Conservation (phyloP, 2,329 filamentous ascomycete species). For the Myrmaecium sp. region DNA sequence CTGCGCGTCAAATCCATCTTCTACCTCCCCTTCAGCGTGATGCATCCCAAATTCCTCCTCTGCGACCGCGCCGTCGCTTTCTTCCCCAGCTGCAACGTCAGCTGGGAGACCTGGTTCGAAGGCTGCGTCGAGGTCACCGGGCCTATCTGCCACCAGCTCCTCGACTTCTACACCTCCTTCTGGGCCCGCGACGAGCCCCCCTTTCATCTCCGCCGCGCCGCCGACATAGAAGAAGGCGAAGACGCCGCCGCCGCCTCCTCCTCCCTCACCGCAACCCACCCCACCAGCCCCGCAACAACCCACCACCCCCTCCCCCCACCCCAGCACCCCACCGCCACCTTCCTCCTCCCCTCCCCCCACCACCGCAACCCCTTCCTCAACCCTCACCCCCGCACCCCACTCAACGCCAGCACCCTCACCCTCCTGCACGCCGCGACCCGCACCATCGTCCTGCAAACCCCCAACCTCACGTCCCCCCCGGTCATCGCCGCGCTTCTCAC, state of each 20-base stretch:
- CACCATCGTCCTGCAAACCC: slow-evolving; percentile 55
- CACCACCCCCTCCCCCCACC: slow-evolving; percentile 1
- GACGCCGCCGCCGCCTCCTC: slow-evolving; percentile 1
- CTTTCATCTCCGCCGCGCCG: background rate
- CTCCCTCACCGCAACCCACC: slow-evolving; percentile 1
- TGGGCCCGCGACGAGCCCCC: slow-evolving; percentile 35
- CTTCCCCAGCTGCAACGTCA: slow-evolving; percentile 68
- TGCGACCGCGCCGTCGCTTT: slow-evolving; percentile 50
- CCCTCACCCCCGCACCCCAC: slow-evolving; percentile 39
- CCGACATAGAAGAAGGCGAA: slow-evolving; percentile 1
- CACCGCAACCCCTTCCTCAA: slow-evolving; percentile 41
- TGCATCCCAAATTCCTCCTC: slow-evolving; percentile 73
- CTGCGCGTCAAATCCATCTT: slow-evolving; percentile 62
- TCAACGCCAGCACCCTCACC: slow-evolving; percentile 48
- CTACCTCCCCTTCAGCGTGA: slow-evolving; percentile 64
- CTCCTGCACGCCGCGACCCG: slow-evolving; percentile 40
- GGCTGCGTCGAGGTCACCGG: slow-evolving; percentile 53
- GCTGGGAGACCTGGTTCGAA: slow-evolving; percentile 80
- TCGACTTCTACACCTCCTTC: slow-evolving; percentile 50
- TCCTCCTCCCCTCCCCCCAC: slow-evolving; percentile 60
- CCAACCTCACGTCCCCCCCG: slow-evolving; percentile 55
- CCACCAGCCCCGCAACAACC: slow-evolving; percentile 4
- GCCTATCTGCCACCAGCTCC: slow-evolving; percentile 40
- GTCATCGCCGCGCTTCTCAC: slow-evolving; percentile 44
- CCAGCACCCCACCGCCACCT: slow-evolving; percentile 27